Base-by-base conservation (phyloP, 371 early-diverging fungal genomes). In the Mucor mucedo region DNA sequence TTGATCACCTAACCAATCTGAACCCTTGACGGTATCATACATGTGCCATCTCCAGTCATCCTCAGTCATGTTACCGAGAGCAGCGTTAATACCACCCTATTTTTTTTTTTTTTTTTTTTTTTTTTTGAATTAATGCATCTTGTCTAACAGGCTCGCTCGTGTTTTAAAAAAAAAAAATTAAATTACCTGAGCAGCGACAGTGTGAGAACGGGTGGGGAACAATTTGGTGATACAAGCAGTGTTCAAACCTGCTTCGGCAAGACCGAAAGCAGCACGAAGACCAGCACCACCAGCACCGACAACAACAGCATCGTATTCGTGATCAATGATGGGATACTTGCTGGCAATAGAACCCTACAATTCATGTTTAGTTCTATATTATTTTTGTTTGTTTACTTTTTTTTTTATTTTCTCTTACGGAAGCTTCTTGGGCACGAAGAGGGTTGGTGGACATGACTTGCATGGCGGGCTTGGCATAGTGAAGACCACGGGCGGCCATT, bases 31-130 rank as follows among this genome's bases (percentile, higher is more conserved):
- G 28, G 98, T 98, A 71, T 98, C 98, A 77, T 97, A 98, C 97
- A 96, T 96, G 78, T 97, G 98, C 98, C 98, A 98, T 79, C 98
- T 89, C 98, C 98, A 98, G 84, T 98, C 99, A 76, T 98, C 98
- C 81, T 96, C 94, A 62, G 93, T 89, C 98, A 98, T 98, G 83
- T 98, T 98, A 52, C 98, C 98, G 41, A 98, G 89, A 55, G 98
- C 99, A 69, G 99, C 99, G 79, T 98, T 98, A 80, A 98, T 94
- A 73, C 99, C 99, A 71, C 99, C 99, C 91, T 89, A 41, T 55
- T 9, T 14, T 8, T 45, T 28, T 30, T 13, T 28, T 28, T 13
- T 27, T 39, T 49, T 40, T 48, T 50, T 60, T 10, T 42, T 32
- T 54, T 2, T 53, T 47, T 44, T 62, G 35, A 27, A 45, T 44